Conservation (phyloP, 23 red algal species). For the Chondrus crispus region DNA sequence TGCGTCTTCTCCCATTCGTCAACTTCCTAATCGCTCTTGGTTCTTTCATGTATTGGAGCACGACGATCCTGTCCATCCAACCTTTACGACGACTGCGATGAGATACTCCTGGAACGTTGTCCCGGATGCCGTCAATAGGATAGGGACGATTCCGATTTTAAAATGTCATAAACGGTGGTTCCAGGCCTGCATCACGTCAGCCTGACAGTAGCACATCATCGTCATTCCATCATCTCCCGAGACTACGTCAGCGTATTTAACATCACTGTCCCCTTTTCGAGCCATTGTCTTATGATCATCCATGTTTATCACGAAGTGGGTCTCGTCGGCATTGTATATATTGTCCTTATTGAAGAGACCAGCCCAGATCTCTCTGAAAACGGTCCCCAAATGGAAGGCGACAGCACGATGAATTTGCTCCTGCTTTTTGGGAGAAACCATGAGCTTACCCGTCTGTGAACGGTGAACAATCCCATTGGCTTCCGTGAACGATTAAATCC, state of each 20-base stretch:
- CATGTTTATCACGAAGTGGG: background rate
- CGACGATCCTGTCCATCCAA: background rate
- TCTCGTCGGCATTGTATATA: background rate
- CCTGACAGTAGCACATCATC: background rate
- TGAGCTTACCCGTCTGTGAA: constrained; percentile 5
- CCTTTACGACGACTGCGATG: background rate
- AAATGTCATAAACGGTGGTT: background rate
- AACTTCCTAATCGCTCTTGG: background rate
- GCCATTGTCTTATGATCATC: too few relatives aligned
- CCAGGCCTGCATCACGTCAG: background rate
- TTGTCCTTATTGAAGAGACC: background rate
- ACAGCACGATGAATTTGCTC: background rate
- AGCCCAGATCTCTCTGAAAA: background rate
- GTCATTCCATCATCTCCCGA: background rate
- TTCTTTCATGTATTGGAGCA: background rate
- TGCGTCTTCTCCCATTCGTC: background rate
- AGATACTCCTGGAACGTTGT: background rate
- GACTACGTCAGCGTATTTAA: background rate
- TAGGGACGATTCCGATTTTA: background rate
- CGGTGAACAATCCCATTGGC: background rate
- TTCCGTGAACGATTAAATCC: background rate
- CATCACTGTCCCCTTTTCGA: too few relatives aligned
- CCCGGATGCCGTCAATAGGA: background rate
- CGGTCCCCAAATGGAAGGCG: background rate
- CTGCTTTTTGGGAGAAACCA: background rate